Evolutionary conservation across 768 basidiomycete genomes (phyloP).

Genomic region (Trametes punicea): DNA sequence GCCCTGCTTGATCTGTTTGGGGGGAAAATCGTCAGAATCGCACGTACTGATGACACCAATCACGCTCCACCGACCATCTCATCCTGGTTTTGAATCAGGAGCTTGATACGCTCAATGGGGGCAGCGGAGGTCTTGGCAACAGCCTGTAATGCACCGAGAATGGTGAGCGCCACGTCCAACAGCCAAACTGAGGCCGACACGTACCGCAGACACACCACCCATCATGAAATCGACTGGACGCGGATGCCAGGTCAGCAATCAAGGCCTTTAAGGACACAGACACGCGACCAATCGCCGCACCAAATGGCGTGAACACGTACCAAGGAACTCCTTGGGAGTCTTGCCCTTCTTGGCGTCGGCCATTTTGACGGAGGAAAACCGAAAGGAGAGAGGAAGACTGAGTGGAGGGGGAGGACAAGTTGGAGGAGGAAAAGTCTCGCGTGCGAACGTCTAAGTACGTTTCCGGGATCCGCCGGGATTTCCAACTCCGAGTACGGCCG

Average conservation of each 20-base stretch:
- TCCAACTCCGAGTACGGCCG: constrained; percentile 18
- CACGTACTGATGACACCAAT: neutral
- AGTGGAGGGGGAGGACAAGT: constrained; percentile 49
- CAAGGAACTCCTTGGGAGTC: constrained; percentile 86
- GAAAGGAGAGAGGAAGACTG: constrained; percentile 38
- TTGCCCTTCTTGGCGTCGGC: constrained; percentile 82
- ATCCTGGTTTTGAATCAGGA: constrained; percentile 98
- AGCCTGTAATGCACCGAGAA: constrained; percentile 51
- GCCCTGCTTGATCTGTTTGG: constrained; percentile 91
- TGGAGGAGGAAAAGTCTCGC: constrained; percentile 37
- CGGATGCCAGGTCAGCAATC: constrained; percentile 34
- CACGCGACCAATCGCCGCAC: constrained; percentile 4
- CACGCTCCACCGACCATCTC: constrained; percentile 72
- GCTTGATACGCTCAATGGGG: constrained; percentile 99
- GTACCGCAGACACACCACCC: constrained; percentile 91
- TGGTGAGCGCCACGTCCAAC: constrained; percentile 20
- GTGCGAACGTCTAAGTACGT: constrained; percentile 26
- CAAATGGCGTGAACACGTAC: constrained; percentile 41
- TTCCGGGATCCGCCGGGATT: constrained; percentile 23
- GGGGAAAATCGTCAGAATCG: neutral
- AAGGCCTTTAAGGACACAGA: neutral
- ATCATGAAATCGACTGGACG: constrained; percentile 85
- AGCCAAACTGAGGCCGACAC: constrained; percentile 27
- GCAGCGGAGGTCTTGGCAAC: constrained; percentile 99
- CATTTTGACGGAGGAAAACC: constrained; percentile 60